Base-by-base conservation (phyloP, 148 eudicot genomes). In the Drosera capensis region DNA sequence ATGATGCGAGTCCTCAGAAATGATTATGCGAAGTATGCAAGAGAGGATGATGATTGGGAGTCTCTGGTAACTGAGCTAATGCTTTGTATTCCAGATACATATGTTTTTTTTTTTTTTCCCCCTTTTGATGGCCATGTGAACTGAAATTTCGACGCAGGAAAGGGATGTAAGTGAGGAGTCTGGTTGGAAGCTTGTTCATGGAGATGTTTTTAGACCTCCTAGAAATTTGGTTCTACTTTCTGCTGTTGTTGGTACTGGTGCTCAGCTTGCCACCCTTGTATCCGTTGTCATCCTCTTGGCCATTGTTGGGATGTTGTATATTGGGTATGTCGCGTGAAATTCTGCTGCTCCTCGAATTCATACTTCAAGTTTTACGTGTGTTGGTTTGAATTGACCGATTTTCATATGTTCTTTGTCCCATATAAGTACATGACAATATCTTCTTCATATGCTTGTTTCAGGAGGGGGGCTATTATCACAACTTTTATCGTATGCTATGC, bases 21-120 rank as follows among this genome's bases (percentile, higher is more conserved):
- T 67, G 96, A 86, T 61, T 86, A 86, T 60, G 96, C 96, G 1
- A 81, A 86, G 71, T 86, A 86, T 73, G 92, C 93, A 48, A 73
- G 84, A 46, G 96, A 86, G 62, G 96, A 86, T 68, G 96, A 86
- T 73, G 96, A 86, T 54, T 62, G 81, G 57, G 96, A 86, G 67
- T 65, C 76, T 49, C 40, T 86, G 96, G 96, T 81, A 71, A 57
- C 11, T n/a, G n/a, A 28, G 9, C 38, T 34, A 9, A 9, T 4
- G 2, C 14, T 34, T 15, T 34, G 38, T 34, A 9, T 34, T 34
- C 3, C 13, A 5, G 11, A 11, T 15, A 4, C 56, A 7, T 35
- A 23, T 25, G 43, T 36, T 40, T 3, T 14, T 23, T 23, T 2
- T 17, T 39, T 8, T 18, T 44, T 15, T 25, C 2, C 14, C 20